Evolutionary conservation across 2,329 filamentous ascomycete genomes (phyloP).

Genomic region (Bimuria novae-zelandiae): DNA sequence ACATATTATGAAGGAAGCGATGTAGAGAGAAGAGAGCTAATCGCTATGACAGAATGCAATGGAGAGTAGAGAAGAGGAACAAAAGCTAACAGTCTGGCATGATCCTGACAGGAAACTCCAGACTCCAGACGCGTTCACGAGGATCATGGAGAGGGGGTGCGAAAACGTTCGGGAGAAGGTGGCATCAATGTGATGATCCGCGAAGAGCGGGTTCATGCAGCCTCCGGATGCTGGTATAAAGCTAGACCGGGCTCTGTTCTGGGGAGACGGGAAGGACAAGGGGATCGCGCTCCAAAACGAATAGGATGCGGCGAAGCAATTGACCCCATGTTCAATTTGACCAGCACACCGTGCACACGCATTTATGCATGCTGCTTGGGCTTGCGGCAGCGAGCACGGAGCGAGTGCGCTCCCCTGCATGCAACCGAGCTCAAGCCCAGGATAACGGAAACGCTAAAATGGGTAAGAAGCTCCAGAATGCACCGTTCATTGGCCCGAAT

Average conservation of each 20-base stretch:
- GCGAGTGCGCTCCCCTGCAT: slow-evolving; percentile 28
- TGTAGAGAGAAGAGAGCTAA: background rate
- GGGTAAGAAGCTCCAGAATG: slow-evolving; percentile 13
- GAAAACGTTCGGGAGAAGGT: slow-evolving; percentile 23
- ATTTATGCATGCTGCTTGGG: slow-evolving; percentile 36
- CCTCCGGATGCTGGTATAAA: slow-evolving; percentile 32
- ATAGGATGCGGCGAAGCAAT: slow-evolving; percentile 29
- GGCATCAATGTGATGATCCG: slow-evolving; percentile 40
- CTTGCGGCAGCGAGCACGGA: slow-evolving; percentile 29
- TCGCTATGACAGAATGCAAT: slow-evolving; percentile 5
- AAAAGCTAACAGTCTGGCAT: slow-evolving; percentile 14
- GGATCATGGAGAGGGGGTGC: slow-evolving; percentile 32
- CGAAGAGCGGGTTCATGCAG: slow-evolving; percentile 27
- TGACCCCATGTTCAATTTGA: slow-evolving; percentile 37
- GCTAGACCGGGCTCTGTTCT: slow-evolving; percentile 30
- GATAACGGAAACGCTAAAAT: slow-evolving; percentile 20
- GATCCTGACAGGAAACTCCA: slow-evolving; percentile 13
- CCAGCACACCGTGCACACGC: slow-evolving; percentile 28
- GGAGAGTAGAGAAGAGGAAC: slow-evolving; percentile 10
- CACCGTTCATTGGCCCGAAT: slow-evolving; percentile 26
- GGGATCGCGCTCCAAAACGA: slow-evolving; percentile 24
- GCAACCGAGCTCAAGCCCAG: slow-evolving; percentile 21
- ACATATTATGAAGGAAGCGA: slow-evolving; percentile 1
- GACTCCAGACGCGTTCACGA: slow-evolving; percentile 29
- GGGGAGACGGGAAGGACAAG: slow-evolving; percentile 31